These are phyloP conservation scores for Colletotrichum euphorbiae DNA, from an alignment of 2,329 filamentous ascomycete genomes.

Conservation along the genomic window DNA sequence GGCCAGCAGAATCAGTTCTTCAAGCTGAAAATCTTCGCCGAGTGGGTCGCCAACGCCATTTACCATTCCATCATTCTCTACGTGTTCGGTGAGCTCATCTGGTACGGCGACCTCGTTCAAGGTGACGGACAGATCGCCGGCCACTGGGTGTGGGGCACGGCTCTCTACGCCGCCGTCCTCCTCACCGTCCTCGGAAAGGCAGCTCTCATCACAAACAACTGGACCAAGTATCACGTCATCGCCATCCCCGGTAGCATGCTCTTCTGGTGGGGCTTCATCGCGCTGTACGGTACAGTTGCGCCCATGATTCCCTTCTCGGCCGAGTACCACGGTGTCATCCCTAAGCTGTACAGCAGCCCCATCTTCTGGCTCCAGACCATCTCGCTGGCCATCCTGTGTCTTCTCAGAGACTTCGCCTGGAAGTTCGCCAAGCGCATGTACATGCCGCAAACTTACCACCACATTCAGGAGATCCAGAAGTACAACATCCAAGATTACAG, in stretches of 20 bases:
- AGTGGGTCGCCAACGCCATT: conserved; percentile 94
- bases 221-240: conserved; percentile 98
- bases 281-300: conserved; percentile 86
- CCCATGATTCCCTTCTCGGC: conserved; percentile 83
- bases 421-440: conserved; percentile 99
- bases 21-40: conserved; percentile 89
- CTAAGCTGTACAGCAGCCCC: conserved; percentile 81
- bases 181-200: conserved; percentile 95
- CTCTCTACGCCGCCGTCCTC: conserved; percentile 93
- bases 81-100: conserved; percentile 84
- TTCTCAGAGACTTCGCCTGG: conserved; percentile 92
- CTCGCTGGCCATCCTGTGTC: conserved; percentile 81
- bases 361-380: conserved; percentile 94
- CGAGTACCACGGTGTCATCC: conserved; percentile 88
- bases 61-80: conserved; percentile 97
- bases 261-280: conserved; percentile 92
- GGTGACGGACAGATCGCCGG: conserved; percentile 84
- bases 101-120: conserved; percentile 82
- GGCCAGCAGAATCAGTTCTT: conserved; percentile 96
- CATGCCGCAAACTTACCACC: conserved; percentile 93
- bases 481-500: conserved; percentile 99
- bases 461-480: conserved; percentile 99
- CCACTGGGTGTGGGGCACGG: conserved; percentile 98
- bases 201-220: conserved; percentile 93
- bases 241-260: conserved; percentile 94